These are phyloP conservation scores for Saccharomyces jurei DNA, from an alignment of 805 yeast genomes.

Conservation along the genomic window DNA sequence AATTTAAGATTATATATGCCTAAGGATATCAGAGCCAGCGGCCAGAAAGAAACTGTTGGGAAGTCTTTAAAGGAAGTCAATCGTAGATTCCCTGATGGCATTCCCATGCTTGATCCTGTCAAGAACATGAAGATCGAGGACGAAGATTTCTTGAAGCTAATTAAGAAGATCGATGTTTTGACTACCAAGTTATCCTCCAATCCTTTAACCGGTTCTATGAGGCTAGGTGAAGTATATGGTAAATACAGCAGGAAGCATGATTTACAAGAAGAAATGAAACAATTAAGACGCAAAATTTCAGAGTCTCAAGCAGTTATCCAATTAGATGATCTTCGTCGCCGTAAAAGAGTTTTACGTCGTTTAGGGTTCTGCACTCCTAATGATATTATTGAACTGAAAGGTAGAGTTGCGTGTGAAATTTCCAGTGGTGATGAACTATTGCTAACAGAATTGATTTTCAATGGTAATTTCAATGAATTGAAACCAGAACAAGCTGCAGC, in stretches of 20 bases:
- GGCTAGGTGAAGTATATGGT: constrained; percentile 54
- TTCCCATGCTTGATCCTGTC: constrained; percentile 87
- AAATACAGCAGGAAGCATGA: constrained; percentile 59
- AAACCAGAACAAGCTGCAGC: constrained; percentile 90
- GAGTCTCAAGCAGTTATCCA: constrained; percentile 91
- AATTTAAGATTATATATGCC: constrained; percentile 78
- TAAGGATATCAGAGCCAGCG: constrained; percentile 53
- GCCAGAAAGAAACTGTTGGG: constrained; percentile 52
- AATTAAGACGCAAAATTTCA: constrained; percentile 53
- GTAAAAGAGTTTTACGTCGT: constrained; percentile 87
- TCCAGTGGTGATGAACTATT: constrained; percentile 79
- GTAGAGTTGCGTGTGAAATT: constrained; percentile 95
- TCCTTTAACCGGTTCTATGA: constrained; percentile 55
- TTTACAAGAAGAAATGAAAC: constrained; percentile 50
- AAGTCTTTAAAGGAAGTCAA: constrained; percentile 75
- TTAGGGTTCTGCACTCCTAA: constrained; percentile 79
- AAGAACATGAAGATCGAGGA: constrained; percentile 89
- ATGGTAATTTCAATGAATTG: constrained; percentile 87
- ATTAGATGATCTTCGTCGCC: constrained; percentile 83
- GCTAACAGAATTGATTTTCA: constrained; percentile 86
- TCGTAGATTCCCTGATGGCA: constrained; percentile 79
- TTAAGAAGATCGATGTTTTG: constrained; percentile 74
- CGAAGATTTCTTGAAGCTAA: constrained; percentile 59
- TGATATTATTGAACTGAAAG: constrained; percentile 91
- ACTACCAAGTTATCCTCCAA: constrained; percentile 66